Conservation (phyloP, 83 land plant species). For the Larix sibirica region DNA sequence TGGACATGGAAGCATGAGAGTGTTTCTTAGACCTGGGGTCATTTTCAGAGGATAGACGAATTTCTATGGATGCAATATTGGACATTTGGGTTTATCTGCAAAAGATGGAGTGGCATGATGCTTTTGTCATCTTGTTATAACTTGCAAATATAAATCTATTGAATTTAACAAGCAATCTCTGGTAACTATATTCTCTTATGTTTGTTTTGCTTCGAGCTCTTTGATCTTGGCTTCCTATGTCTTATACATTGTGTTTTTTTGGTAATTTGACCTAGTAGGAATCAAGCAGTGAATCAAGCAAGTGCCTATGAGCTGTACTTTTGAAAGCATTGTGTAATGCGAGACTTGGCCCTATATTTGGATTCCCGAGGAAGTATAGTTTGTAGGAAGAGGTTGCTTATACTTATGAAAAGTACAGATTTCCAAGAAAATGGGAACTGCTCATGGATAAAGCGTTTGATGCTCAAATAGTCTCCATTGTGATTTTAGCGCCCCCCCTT, state of each 20-base stretch:
- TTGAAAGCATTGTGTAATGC: constrained; percentile 51
- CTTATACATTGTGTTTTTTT: background rate
- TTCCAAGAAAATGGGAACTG: constrained; percentile 55
- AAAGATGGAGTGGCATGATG: constrained; percentile 50
- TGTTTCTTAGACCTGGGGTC: constrained; percentile 63
- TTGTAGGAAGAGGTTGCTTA: constrained; percentile 38
- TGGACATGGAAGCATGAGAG: constrained; percentile 32
- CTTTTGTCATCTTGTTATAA: constrained; percentile 45
- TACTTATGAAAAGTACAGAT: constrained; percentile 35
- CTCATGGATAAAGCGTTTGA: constrained; percentile 31
- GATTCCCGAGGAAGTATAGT: constrained; percentile 2
- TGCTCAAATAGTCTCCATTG: constrained; percentile 49
- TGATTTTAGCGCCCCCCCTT: too few species aligned
- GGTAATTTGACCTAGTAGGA: background rate
- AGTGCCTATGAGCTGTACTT: constrained; percentile 2
- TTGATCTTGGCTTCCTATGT: too few species aligned
- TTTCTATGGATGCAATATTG: constrained; percentile 48
- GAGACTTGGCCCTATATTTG: constrained; percentile 57
- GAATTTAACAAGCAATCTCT: constrained; percentile 39
- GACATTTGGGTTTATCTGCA: constrained; percentile 59
- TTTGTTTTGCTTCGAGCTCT: too few species aligned
- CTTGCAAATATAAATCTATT: constrained; percentile 48
- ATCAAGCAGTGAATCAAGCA: background rate
- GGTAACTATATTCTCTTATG: background rate
- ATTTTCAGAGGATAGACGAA: constrained; percentile 62